Base-by-base conservation (phyloP, 345 rosid genomes). In the Ceriops decandra region DNA sequence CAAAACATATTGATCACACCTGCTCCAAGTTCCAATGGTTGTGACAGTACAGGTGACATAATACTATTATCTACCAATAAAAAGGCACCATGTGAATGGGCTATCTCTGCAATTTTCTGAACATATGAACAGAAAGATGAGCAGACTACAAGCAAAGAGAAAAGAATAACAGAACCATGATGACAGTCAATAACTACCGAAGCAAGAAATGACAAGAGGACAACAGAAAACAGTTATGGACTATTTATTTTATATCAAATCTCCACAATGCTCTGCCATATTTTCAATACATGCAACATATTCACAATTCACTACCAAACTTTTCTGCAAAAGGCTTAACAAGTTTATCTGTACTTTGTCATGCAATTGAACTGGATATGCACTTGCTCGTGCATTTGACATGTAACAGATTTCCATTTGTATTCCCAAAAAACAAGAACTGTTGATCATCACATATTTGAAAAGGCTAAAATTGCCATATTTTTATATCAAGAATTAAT, bases 1-100 rank as follows among this genome's bases (percentile, higher is more conserved):
- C 20, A 66, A 16, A 17, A 22, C 62, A 17, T 17, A 57, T 32
- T 53, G 42, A n/a, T 35, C 54, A 21, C 67, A 91, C 97, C 98
- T 77, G 97, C 98, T 82, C 98, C 99, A 70, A 95, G 91, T 78
- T 91, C 92, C 79, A 95, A 64, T 7, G 98, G 99, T 33, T 68
- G 95, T 49, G 96, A 90, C 64, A 90, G 74, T 57, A 91, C 96
- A 36, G 98, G 92, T 19, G 99, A 91, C 98, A 95, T 78, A 52
- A 95, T 90, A 79, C 97, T 95, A 76, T 95, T 92, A 77, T 95
- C 98, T 26, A 90, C 95, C 84, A 95, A 77, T 70, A 95, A 35
- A 77, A 90, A 88, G 28, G 98, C 97, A 72, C 89, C 96, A 38
- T 81, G 82, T 56, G 85, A 77, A 74, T 91, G 98, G 72, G 97